phyloP scores from a whole-genome alignment of 371 early-diverging fungal genomes.

The Lichtheimia ramosa region DNA sequence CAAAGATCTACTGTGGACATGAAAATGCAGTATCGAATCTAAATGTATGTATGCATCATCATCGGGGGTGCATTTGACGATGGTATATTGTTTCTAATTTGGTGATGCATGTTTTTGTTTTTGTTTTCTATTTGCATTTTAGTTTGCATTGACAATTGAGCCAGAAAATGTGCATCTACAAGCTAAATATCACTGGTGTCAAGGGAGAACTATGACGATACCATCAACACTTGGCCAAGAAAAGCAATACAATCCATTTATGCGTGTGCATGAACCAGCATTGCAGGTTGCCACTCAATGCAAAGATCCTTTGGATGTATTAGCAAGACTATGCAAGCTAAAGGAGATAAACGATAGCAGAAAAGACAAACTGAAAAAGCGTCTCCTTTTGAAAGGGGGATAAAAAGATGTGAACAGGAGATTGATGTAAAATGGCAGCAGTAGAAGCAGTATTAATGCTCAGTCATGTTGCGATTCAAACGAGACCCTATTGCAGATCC shows the following conservation, averaged over 20 bases:
- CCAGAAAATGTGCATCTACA: constrained; percentile 44
- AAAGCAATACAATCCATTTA: constrained; percentile 81
- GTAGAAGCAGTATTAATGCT: too few species aligned
- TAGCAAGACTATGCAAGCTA: constrained; percentile 72
- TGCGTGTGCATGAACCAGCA: constrained; percentile 75
- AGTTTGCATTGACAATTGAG: constrained; percentile 49
- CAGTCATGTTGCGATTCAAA: too few species aligned
- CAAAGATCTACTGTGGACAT: constrained; percentile 90
- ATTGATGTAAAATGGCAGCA: too few species aligned
- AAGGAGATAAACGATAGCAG: constrained; percentile 31
- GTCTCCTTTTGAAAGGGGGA: too few species aligned
- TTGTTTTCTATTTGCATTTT: not conserved
- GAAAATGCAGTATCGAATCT: constrained; percentile 54
- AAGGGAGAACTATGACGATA: constrained; percentile 58
- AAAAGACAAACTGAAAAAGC: too few species aligned
- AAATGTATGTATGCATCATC: constrained; percentile 18
- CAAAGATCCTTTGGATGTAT: constrained; percentile 72
- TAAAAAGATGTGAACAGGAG: too few species aligned
- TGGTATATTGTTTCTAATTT: constrained; percentile 3
- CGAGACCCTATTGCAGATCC: too few species aligned
- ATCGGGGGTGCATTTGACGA: not conserved
- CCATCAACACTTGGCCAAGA: constrained; percentile 90
- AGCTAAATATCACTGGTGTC: constrained; percentile 62
- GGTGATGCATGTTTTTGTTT: too few species aligned
- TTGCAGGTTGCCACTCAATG: constrained; percentile 62